Evolutionary conservation across 805 yeast species (phyloP), one percentile per base, ranked within the genome.

Genomic region (Candida odintsovae): DNA sequence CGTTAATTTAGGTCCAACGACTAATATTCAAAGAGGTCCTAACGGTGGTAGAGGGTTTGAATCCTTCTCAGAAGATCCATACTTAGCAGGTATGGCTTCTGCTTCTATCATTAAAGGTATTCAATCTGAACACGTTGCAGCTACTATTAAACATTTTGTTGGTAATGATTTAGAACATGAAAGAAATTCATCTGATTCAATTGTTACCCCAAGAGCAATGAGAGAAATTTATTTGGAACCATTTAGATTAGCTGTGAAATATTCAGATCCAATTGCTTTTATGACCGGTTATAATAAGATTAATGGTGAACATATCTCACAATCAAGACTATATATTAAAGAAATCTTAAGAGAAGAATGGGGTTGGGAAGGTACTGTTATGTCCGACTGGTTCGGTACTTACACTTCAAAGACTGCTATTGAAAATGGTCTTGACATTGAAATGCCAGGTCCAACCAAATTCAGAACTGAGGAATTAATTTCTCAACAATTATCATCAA

Each of bases 341-440:
- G 73, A 73, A 35, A 63, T 78, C 23, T 62, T 80, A 50, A 63
- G 83, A 44, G 55, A 67, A 5, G 84, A 80, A 57, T 80, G 83
- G 83, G 68, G 68, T 2, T 80, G 70, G 64, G 61, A 73, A 3
- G 86, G 86, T 26, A 54, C 71, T 43, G 61, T 72, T 18, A 77
- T 80, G 80, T 73, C 80, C 18, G 86, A 80, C 61, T 80, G 85
- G 86, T 71, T 60, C 51, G 86, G 86, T n/a, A 69, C 71, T 15
- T 78, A 74, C 56, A 68, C 80, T 13, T 66, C 67, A 28, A 65
- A 63, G 29, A 72, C 66, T 37, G 58, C 81, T 8, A 58, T 80
- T 35, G 69, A 72, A 25, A 77, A 78, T 20, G 85, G 85, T 3
- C 64, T 80, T 46, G 82, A 78, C 58, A 61, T 81, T 52, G 86